Evolutionary conservation across 495 filamentous ascomycete species (phyloP).

Genomic region (Hypoxylon lenormandii): DNA sequence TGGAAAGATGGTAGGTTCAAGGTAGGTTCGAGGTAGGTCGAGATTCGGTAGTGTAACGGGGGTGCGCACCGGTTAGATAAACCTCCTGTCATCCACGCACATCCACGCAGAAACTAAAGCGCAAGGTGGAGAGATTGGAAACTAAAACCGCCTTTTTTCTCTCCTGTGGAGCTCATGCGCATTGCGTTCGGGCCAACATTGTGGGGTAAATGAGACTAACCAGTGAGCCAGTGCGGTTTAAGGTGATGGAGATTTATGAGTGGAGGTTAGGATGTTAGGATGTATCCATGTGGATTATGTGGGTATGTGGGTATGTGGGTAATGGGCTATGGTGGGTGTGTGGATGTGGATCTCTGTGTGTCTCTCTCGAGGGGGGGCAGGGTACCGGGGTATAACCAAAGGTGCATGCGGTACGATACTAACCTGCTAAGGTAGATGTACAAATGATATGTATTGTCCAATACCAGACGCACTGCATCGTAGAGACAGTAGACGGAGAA

Average conservation of each 20-base stretch:
- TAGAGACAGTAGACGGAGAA: not conserved
- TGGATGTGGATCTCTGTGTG: too few relatives aligned
- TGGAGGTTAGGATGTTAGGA: constrained; percentile 9
- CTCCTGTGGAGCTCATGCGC: constrained; percentile 32
- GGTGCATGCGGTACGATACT: too few relatives aligned
- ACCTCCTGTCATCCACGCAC: constrained; percentile 36
- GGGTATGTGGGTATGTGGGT: not conserved
- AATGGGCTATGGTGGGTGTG: too few relatives aligned
- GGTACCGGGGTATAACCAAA: too few relatives aligned
- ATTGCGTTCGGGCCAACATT: constrained; percentile 41
- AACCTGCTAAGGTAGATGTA: too few relatives aligned
- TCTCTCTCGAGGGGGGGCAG: too few relatives aligned
- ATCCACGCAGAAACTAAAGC: constrained; percentile 17
- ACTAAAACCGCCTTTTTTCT: constrained; percentile 35
- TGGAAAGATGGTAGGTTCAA: constrained; percentile 22
- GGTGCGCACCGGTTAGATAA: constrained; percentile 47
- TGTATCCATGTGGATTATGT: constrained; percentile 16
- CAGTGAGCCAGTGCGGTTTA: constrained; percentile 22
- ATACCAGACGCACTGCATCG: too few relatives aligned
- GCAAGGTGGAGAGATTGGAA: constrained; percentile 36
- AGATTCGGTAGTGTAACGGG: constrained; percentile 42
- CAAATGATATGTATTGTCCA: not conserved
- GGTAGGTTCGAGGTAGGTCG: not conserved
- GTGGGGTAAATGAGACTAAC: constrained; percentile 45
- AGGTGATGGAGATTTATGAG: constrained; percentile 33